A percentile compares a stretch with the other conserved stretches of the same genome.
phyloP scores from a whole-genome alignment of 2,329 filamentous ascomycete species.

The Lachnellula cervina region DNA sequence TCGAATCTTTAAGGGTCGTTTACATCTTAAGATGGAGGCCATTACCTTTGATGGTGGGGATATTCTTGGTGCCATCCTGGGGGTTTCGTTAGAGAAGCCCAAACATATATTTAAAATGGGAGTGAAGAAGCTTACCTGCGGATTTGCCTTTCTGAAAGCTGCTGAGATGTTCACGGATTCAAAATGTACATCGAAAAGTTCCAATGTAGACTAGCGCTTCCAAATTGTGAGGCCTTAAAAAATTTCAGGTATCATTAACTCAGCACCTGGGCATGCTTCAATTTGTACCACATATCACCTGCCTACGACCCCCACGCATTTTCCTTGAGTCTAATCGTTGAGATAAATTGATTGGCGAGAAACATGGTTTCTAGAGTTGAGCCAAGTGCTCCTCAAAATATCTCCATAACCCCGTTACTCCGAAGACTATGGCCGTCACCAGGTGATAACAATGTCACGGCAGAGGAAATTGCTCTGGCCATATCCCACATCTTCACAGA shows the following conservation, averaged over 20 bases:
- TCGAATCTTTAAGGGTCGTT: slow-evolving; percentile 33
- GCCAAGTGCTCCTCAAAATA: slow-evolving; percentile 20
- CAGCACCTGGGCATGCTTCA: neutral
- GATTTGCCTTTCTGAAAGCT: neutral
- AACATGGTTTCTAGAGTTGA: slow-evolving; percentile 21
- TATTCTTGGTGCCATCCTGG: slow-evolving; percentile 48
- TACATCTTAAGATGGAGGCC: slow-evolving; percentile 30
- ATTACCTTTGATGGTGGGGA: slow-evolving; percentile 29
- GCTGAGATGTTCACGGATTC: neutral
- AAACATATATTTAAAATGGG: slow-evolving; percentile 1
- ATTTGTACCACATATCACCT: neutral
- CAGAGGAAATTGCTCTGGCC: slow-evolving; percentile 82
- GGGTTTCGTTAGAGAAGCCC: neutral
- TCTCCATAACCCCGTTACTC: slow-evolving; percentile 63
- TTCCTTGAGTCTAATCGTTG: neutral
- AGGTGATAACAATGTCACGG: slow-evolving; percentile 50
- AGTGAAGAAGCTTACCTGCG: neutral
- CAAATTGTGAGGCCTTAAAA: neutral
- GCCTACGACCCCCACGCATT: neutral
- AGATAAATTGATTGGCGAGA: neutral
- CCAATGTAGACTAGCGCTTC: slow-evolving; percentile 18
- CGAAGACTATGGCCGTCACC: slow-evolving; percentile 63
- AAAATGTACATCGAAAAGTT: slow-evolving; percentile 14
- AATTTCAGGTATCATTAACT: neutral
- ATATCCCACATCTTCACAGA: slow-evolving; percentile 90